Percentiles rank a stretch among this genome's conserved stretches.
Evolutionary conservation across 352 stramenopile species (phyloP).

Genomic region (Pythium apleroticum): DNA sequence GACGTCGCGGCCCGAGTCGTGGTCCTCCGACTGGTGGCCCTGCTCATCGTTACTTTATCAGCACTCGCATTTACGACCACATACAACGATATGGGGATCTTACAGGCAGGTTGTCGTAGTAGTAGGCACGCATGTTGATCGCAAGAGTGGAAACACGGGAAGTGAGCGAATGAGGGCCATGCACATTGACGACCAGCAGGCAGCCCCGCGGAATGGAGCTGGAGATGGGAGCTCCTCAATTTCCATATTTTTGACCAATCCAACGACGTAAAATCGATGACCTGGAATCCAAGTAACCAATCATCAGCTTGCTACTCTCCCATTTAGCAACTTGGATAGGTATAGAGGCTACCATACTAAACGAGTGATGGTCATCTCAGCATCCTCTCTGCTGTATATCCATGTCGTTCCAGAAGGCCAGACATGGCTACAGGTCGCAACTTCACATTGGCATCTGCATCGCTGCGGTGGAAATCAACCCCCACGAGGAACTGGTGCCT

Average conservation of each 20-base stretch:
- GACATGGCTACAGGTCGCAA: neutral
- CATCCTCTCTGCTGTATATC: neutral
- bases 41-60: no score
- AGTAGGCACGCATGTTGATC: conserved; percentile 27
- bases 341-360: neutral
- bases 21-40: conserved; percentile 27
- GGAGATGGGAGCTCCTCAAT: neutral
- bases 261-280: conserved; percentile 5
- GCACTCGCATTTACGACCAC: no score
- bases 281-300: conserved; percentile 21
- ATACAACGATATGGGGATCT: no score
- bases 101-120: conserved; percentile 31
- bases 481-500: no score
- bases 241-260: conserved; percentile 23
- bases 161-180: conserved; percentile 23
- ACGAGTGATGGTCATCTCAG: conserved; percentile 4
- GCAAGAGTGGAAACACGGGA: neutral
- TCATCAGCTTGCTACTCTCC: neutral
- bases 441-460: neutral
- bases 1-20: conserved; percentile 27
- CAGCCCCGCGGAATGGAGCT: conserved; percentile 11
- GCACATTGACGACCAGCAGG: neutral
- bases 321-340: neutral
- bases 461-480: no score
- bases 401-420: neutral